Conservation (phyloP, 768 basidiomycete genomes). For the Galerina sulciceps region DNA sequence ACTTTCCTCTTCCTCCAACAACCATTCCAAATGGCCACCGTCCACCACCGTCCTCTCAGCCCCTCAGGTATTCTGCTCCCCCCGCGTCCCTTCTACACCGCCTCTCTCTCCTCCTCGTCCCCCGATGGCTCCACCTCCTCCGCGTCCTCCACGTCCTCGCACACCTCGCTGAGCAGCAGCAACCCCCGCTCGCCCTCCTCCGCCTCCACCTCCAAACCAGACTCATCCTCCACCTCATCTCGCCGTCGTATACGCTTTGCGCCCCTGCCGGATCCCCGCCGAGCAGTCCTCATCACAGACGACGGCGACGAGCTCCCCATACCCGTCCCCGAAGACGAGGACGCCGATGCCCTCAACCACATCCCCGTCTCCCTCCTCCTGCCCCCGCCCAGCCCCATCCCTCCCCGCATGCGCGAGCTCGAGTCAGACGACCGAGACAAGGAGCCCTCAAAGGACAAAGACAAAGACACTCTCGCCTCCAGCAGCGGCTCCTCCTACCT, state of each 20-base stretch:
- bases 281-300: conserved; percentile 47
- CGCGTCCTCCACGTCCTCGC: too few species aligned
- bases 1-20: conserved; percentile 2
- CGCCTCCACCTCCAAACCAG: conserved; percentile 9
- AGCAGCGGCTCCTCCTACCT: conserved; percentile 29
- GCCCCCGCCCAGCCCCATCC: conserved; percentile 1
- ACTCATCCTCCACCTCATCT: conserved; percentile 2
- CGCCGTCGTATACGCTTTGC: conserved; percentile 73
- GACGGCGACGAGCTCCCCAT: conserved; percentile 46
- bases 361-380: conserved; percentile 25
- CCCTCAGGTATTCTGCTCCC: conserved; percentile 11
- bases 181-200: conserved; percentile 6
- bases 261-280: conserved; percentile 79
- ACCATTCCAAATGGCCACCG: conserved; percentile 12
- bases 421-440: not conserved
- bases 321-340: conserved; percentile 17
- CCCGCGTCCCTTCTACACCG: not conserved
- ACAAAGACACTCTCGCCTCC: not conserved
- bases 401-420: not conserved
- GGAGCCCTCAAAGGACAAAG: not conserved
- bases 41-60: too few species aligned
- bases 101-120: not conserved
- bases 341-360: conserved; percentile 12
- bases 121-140: conserved; percentile 16
- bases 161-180: not conserved